Conservation (phyloP, 2,329 filamentous ascomycete genomes). For the Fusarium siculi region DNA sequence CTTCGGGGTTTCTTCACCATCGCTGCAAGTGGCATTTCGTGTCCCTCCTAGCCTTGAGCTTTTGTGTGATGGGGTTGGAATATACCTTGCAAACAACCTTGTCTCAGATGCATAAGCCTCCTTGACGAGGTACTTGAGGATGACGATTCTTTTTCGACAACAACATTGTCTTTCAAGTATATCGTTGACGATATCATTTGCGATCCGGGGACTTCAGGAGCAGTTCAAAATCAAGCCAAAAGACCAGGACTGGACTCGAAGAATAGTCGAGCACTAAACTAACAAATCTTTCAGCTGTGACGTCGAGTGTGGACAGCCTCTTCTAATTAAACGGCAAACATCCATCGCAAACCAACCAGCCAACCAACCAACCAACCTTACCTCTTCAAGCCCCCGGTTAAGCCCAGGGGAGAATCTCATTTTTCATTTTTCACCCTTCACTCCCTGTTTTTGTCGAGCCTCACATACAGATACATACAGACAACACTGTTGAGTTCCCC, state of each 20-base stretch:
- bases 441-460: conserved; percentile 27
- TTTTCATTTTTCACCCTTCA: conserved; percentile 35
- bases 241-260: background rate
- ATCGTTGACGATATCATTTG: conserved; percentile 15
- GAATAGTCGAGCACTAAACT: background rate
- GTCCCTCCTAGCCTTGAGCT: conserved; percentile 1
- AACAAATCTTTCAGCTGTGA: conserved; percentile 4
- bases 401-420: conserved; percentile 26
- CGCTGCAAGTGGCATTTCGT: conserved; percentile 27
- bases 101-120: conserved; percentile 12
- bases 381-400: conserved; percentile 21
- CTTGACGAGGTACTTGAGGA: background rate
- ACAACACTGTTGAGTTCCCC: conserved; percentile 2
- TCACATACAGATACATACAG: conserved; percentile 1
- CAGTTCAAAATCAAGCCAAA: background rate
- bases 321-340: background rate
- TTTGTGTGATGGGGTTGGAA: conserved; percentile 20
- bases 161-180: conserved; percentile 1
- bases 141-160: conserved; percentile 16
- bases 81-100: conserved; percentile 30
- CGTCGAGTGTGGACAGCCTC: conserved; percentile 2
- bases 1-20: conserved; percentile 30
- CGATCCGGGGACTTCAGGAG: background rate
- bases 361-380: conserved; percentile 15
- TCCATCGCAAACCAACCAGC: conserved; percentile 2